Conservation (phyloP, 306 rosid species). For the Prinsepia uniflora region DNA sequence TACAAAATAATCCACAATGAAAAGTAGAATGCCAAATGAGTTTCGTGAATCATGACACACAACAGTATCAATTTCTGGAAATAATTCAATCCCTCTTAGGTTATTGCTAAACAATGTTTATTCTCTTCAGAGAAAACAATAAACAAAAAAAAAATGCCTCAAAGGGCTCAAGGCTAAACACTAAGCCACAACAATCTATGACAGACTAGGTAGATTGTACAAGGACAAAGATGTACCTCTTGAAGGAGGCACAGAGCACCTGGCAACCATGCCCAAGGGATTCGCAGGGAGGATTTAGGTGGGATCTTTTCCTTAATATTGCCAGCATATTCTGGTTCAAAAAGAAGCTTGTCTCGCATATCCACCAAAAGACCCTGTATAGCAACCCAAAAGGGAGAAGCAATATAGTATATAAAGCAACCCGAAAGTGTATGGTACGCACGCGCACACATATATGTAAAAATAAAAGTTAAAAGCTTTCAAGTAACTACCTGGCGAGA, state of each 20-base stretch:
- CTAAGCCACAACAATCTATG: not conserved
- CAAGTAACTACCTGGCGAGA: constrained; percentile 66
- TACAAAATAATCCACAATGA: constrained; percentile 10
- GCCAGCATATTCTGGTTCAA: constrained; percentile 94
- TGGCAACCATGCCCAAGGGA: constrained; percentile 92
- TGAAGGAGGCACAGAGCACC: constrained; percentile 94
- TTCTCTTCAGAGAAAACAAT: not conserved
- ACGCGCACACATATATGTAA: not conserved
- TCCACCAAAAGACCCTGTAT: constrained; percentile 83
- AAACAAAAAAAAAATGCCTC: not conserved
- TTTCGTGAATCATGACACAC: not conserved
- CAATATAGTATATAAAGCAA: not conserved
- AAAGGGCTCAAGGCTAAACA: not conserved
- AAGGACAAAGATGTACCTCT: constrained; percentile 50
- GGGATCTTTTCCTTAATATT: constrained; percentile 69
- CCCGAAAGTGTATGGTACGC: not conserved
- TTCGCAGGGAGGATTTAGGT: constrained; percentile 72
- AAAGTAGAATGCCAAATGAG: constrained; percentile 11
- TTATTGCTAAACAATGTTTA: not conserved
- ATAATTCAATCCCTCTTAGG: not conserved
- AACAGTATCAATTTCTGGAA: not conserved
- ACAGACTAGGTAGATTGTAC: constrained; percentile 3
- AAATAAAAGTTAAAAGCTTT: not conserved
- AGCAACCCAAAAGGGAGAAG: constrained; percentile 21
- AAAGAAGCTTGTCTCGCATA: constrained; percentile 94